Conservation (phyloP, 257 asterid species). For the Paraleonurus japonicus region DNA sequence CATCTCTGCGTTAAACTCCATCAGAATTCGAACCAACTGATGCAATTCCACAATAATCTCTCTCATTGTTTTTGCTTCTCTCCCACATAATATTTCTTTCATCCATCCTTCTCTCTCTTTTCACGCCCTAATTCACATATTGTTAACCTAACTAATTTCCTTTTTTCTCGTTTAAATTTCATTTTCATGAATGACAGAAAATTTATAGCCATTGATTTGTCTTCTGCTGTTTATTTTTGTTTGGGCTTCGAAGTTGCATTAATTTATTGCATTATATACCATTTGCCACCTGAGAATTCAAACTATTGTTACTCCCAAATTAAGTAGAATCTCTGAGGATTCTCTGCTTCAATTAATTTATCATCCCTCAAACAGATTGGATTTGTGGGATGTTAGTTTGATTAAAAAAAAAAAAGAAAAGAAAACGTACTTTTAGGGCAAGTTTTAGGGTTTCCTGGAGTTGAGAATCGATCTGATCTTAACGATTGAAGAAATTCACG, state of each 20-base stretch:
- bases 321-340: background rate
- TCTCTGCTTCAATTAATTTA: constrained; percentile 7
- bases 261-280: background rate
- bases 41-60: constrained; percentile 18
- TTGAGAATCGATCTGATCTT: constrained; percentile 18
- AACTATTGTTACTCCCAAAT: background rate
- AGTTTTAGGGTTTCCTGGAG: constrained; percentile 15
- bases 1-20: background rate
- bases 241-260: background rate
- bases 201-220: constrained; percentile 2
- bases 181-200: background rate
- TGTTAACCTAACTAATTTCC: background rate
- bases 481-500: background rate
- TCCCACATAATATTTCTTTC: constrained; percentile 1
- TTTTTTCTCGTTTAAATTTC: background rate
- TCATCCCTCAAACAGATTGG: constrained; percentile 3
- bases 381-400: constrained; percentile 10
- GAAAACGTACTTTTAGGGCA: background rate
- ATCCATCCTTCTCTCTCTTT: constrained; percentile 1
- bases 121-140: background rate
- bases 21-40: constrained; percentile 6
- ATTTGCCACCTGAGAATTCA: background rate
- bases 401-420: no score
- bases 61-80: constrained; percentile 3
- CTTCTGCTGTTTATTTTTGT: background rate